Conservation (phyloP, 2,329 filamentous ascomycete genomes). For the Colletotrichum shisoi region DNA sequence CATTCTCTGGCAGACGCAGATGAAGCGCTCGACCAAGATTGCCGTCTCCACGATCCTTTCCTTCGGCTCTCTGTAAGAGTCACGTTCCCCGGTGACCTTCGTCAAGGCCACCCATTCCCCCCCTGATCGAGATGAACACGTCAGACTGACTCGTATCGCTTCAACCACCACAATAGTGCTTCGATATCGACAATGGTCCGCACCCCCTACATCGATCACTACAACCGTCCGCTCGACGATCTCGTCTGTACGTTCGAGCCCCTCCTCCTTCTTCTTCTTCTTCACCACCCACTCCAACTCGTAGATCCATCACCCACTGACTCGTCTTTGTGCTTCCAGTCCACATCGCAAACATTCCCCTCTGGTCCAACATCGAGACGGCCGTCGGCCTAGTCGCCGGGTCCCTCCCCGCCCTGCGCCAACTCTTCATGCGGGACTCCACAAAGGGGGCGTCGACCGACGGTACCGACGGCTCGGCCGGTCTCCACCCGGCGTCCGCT, state of each 20-base stretch:
- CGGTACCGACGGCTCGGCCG: conserved; percentile 22
- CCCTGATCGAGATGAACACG: neutral
- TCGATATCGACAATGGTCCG: conserved; percentile 41
- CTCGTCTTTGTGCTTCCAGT: conserved; percentile 21
- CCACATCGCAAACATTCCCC: conserved; percentile 39
- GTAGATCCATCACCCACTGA: neutral
- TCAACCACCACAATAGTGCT: conserved; percentile 32
- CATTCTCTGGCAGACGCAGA: conserved; percentile 47
- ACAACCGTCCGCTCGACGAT: conserved; percentile 38
- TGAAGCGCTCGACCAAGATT: conserved; percentile 42
- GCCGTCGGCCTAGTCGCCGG: conserved; percentile 40
- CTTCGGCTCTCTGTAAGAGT: conserved; percentile 43
- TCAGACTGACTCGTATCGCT: neutral
- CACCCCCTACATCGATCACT: conserved; percentile 41
- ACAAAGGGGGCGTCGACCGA: neutral
- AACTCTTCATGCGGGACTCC: conserved; percentile 21
- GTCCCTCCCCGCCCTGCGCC: conserved; percentile 39
- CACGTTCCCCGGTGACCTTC: neutral
- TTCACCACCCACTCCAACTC: no score
- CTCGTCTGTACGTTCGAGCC: conserved; percentile 37
- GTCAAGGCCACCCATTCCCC: no score
- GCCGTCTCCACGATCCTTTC: conserved; percentile 39
- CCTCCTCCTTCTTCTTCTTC: accelerated
- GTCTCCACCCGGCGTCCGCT: conserved; percentile 7
- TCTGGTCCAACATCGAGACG: conserved; percentile 41